phyloP scores from a whole-genome alignment of 331 rosid species.

The Phaseolus coccineus region DNA sequence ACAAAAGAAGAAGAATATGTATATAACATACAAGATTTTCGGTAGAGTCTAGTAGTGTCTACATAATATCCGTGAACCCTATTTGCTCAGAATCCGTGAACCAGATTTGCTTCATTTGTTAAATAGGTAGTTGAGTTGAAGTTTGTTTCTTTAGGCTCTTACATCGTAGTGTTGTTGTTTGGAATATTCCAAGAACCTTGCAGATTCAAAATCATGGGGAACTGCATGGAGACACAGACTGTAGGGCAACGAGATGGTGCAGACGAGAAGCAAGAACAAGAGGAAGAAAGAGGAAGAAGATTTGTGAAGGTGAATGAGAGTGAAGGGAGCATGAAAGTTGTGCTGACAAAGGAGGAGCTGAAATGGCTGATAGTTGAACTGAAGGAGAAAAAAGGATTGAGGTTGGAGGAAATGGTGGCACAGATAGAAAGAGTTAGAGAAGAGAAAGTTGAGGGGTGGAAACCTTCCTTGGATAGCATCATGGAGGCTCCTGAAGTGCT shows the following conservation, averaged over 20 bases:
- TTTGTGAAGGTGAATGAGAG: conserved; percentile 37
- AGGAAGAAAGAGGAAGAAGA: conserved; percentile 25
- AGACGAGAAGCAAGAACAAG: not conserved
- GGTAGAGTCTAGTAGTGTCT: conserved; percentile 21
- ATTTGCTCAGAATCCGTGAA: not conserved
- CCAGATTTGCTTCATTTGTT: conserved; percentile 21
- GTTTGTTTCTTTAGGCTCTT: not conserved
- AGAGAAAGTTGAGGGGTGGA: conserved; percentile 59
- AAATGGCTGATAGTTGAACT: conserved; percentile 74
- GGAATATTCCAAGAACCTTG: not conserved
- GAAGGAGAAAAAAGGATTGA: conserved; percentile 56
- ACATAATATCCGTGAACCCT: conserved; percentile 44
- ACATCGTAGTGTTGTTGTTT: not conserved
- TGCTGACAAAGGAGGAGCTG: conserved; percentile 80
- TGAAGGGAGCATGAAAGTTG: conserved; percentile 68
- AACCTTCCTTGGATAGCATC: conserved; percentile 84
- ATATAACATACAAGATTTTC: not conserved
- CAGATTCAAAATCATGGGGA: conserved; percentile 60
- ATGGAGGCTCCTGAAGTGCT: conserved; percentile 73
- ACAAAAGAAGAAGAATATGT: not conserved
- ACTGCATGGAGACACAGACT: conserved; percentile 67
- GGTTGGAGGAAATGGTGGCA: conserved; percentile 60
- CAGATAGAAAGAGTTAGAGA: conserved; percentile 67
- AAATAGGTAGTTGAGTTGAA: conserved; percentile 30
- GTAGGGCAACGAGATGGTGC: conserved; percentile 1